These are phyloP conservation scores for Sergeia podlipaevii DNA, from an alignment of 208 protist genomes.

Conservation along the genomic window DNA sequence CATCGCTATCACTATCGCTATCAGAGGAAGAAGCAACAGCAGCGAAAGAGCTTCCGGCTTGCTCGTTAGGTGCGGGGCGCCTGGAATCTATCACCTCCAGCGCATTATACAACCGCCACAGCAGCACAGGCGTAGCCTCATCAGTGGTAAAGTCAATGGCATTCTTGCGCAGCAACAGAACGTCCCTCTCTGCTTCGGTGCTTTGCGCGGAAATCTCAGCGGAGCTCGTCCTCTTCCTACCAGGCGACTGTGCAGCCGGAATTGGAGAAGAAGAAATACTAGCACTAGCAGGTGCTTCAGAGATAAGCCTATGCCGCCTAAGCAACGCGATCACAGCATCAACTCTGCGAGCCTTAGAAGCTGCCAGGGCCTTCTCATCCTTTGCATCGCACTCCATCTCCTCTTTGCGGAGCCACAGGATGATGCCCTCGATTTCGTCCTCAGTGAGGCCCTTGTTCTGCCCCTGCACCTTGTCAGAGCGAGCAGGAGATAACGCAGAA, in stretches of 20 bases:
- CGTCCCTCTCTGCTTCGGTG: neutral
- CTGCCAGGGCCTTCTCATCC: too few species aligned
- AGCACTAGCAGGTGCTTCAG: too few species aligned
- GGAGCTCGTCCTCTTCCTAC: neutral
- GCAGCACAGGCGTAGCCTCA: slow-evolving; percentile 22
- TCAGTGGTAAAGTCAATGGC: slow-evolving; percentile 3
- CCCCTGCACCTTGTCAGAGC: neutral
- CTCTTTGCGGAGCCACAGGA: slow-evolving; percentile 35
- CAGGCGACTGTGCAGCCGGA: neutral
- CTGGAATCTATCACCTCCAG: slow-evolving; percentile 42
- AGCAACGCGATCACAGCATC: too few species aligned
- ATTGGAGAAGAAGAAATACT: neutral
- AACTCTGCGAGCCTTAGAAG: too few species aligned
- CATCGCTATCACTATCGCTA: slow-evolving; percentile 8
- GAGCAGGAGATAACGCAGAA: slow-evolving; percentile 6
- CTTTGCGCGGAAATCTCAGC: neutral
- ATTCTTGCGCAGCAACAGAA: slow-evolving; percentile 8
- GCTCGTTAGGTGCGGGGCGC: neutral
- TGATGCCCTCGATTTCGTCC: slow-evolving; percentile 22
- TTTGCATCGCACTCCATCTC: slow-evolving; percentile 15
- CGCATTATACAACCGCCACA: slow-evolving; percentile 62
- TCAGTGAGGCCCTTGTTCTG: slow-evolving; percentile 9
- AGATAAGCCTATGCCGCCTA: too few species aligned
- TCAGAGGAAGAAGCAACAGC: slow-evolving; percentile 5
- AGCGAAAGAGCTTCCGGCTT: neutral